phyloP scores from a whole-genome alignment of 139 green algal species.

The Volvox reticuliferus region DNA sequence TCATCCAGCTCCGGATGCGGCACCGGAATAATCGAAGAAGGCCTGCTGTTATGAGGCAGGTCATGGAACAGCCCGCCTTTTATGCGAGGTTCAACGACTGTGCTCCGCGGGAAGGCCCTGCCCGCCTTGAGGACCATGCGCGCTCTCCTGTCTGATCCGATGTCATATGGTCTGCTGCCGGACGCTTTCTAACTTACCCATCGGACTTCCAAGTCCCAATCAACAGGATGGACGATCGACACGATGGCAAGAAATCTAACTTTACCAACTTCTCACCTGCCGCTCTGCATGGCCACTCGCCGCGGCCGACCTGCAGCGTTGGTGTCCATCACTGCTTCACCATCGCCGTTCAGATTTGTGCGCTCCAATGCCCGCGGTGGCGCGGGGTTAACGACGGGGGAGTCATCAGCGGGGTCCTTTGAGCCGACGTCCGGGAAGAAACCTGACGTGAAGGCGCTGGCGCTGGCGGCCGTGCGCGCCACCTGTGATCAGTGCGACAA shows the following conservation, averaged over 20 bases:
- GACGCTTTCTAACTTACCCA: too few relatives aligned
- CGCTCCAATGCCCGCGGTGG: background rate
- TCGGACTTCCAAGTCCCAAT: too few relatives aligned
- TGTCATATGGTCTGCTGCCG: too few relatives aligned
- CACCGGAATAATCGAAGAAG: background rate
- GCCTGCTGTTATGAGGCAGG: background rate
- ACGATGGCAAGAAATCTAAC: too few relatives aligned
- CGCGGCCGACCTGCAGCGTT: background rate
- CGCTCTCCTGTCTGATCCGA: too few relatives aligned
- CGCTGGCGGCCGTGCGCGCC: conserved; percentile 57
- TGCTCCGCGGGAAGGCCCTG: too few relatives aligned
- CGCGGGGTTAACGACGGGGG: conserved; percentile 12
- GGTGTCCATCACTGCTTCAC: background rate
- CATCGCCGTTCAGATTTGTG: background rate
- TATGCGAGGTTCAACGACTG: too few relatives aligned
- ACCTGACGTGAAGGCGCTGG: conserved; percentile 59
- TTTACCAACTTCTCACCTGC: background rate
- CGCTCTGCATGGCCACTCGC: background rate
- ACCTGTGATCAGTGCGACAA: conserved; percentile 48
- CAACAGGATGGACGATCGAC: too few relatives aligned
- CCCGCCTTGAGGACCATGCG: too few relatives aligned
- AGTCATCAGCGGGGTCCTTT: background rate
- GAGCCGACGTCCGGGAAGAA: conserved; percentile 54
- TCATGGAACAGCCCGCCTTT: too few relatives aligned
- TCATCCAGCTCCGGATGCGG: conserved; percentile 28